Evolutionary conservation across 441 rosid species (phyloP).

Genomic region (Flueggea neowawraea): DNA sequence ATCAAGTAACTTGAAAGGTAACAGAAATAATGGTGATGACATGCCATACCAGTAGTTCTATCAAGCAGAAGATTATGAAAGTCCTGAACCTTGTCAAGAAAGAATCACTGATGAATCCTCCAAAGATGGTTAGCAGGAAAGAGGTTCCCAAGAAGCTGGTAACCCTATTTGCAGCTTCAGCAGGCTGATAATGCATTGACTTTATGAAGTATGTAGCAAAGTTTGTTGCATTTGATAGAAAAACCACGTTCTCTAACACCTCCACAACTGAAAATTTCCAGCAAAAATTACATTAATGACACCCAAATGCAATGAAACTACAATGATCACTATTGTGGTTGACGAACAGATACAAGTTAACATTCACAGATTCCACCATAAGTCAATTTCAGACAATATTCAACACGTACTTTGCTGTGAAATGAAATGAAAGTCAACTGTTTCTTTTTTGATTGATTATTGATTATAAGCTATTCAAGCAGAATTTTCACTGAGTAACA

Average conservation of each 20-base stretch:
- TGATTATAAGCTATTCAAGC: background rate
- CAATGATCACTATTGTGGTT: too few species aligned
- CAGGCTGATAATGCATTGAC: conserved; percentile 49
- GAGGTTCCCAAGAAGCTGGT: conserved; percentile 61
- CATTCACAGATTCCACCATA: too few species aligned
- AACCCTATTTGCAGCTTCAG: conserved; percentile 55
- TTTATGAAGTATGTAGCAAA: conserved; percentile 40
- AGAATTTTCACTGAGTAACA: background rate
- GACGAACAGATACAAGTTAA: background rate
- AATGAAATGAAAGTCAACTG: too few species aligned
- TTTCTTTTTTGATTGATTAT: background rate
- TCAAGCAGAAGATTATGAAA: conserved; percentile 32
- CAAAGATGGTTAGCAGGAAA: conserved; percentile 52
- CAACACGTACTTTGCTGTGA: too few species aligned
- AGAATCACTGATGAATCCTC: conserved; percentile 57
- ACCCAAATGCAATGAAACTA: background rate
- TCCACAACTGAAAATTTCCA: conserved; percentile 37
- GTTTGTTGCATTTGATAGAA: conserved; percentile 45
- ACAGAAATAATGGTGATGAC: background rate
- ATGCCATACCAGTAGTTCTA: conserved; percentile 38
- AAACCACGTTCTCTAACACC: conserved; percentile 60
- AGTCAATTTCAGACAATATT: too few species aligned
- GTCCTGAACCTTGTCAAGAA: conserved; percentile 45
- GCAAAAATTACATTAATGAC: background rate
- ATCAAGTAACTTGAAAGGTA: too few species aligned